Evolutionary conservation across 148 eudicot species (phyloP), one percentile per base, ranked within the genome.

Genomic region (Agrostemma githago): DNA sequence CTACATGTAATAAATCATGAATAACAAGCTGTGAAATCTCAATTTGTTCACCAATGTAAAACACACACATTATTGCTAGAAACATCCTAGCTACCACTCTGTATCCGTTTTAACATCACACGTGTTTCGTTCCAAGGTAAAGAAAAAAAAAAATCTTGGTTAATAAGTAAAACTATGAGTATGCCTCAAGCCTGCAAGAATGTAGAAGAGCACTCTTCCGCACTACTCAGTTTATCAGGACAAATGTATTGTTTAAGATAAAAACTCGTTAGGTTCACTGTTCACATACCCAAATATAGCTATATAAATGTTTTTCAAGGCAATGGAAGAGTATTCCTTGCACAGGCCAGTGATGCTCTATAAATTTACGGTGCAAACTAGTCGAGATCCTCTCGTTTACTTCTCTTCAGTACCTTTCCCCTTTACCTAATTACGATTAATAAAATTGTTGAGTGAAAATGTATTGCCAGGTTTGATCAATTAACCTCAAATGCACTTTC

Each of bases 31-130:
- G 61, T 67, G 46, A 72, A n/a, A 72, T 41, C 56, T 42, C 71
- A 34, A 42, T 67, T n/a, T 15, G 16, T 53, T 48, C 39, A 66
- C 72, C 37, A 76, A 44, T 40, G 37, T 59, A 19, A 53, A 76
- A 53, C 44, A 44, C 4, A 6, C 46, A 62, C 14, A 72, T 61
- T 20, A 40, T 41, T 66, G 48, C 42, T 66, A 37, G 69, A 66
- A 17, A 38, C 41, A 1, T 41, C 69, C 69, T 41, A 4, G 46
- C 40, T 5, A 65, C 20, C 19, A 39, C 10, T 38, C 41, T 66
- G 3, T 41, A 40, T 66, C 69, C 51, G 17, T 5, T 37, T 34
- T n/a, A 66, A 15, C 8, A n/a, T 66, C 51, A 16, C 69, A 66
- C 20, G 15, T 66, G 69, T 66, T 41, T 41, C 9, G 41, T 17